Conservation (phyloP, 2,329 filamentous ascomycete species). For the Calonectria montana region DNA sequence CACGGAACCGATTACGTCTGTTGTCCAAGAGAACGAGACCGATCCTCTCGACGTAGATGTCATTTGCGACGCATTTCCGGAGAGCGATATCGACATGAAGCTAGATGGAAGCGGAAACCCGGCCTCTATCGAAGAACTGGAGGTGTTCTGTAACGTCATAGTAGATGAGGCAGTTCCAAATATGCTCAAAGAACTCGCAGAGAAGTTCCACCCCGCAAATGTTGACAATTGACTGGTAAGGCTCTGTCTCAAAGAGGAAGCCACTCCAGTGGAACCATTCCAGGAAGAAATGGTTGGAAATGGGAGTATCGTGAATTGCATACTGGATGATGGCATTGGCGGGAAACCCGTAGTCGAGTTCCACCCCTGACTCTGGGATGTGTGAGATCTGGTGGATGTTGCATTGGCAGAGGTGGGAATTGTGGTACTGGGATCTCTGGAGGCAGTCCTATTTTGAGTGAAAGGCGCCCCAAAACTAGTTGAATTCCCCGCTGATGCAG, state of each 20-base stretch:
- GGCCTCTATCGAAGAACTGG: not conserved
- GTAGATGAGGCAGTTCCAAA: not conserved
- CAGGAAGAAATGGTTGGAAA: not conserved
- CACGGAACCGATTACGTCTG: not conserved
- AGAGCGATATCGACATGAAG: not conserved
- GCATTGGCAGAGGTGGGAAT: not conserved
- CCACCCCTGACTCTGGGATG: not conserved
- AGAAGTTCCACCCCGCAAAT: slow-evolving; percentile 14
- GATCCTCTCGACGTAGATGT: not conserved
- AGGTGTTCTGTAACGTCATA: not conserved
- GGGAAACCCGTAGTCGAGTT: not conserved
- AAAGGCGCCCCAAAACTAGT: not conserved
- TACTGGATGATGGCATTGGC: not conserved
- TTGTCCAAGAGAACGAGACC: not conserved
- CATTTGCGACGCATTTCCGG: not conserved
- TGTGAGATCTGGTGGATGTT: not conserved
- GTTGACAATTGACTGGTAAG: not conserved
- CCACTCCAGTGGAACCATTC: not conserved
- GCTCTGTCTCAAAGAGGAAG: not conserved
- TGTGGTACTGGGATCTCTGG: not conserved
- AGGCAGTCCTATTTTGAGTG: not conserved
- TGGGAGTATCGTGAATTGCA: not conserved
- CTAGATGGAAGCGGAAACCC: not conserved
- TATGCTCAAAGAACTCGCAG: not conserved
- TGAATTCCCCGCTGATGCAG: not conserved